phyloP scores from a whole-genome alignment of 345 rosid genomes.

The Orychophragmus violaceus region DNA sequence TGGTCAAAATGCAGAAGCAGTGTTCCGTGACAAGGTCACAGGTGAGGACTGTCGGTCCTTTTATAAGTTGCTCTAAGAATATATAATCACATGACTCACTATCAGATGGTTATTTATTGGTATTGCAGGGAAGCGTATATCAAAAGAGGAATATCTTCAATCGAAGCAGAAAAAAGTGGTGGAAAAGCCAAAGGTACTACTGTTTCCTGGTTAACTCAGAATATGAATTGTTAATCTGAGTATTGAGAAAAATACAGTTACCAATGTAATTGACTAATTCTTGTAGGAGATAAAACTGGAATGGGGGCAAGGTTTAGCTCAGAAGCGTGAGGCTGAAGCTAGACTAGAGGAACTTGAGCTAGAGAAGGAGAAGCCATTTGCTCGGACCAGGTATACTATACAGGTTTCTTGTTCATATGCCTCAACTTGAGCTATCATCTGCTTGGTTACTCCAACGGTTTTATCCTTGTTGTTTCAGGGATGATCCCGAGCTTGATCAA shows the following conservation, averaged over 20 bases:
- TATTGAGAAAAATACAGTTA: neutral
- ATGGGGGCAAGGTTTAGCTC: constrained; percentile 97
- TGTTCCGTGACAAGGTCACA: constrained; percentile 71
- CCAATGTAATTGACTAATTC: neutral
- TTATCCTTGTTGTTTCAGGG: constrained; percentile 37
- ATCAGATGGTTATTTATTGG: constrained; percentile 11
- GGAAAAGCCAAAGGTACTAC: constrained; percentile 86
- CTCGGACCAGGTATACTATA: constrained; percentile 65
- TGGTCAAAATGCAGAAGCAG: constrained; percentile 68
- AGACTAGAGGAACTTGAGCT: constrained; percentile 60
- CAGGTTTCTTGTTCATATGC: neutral
- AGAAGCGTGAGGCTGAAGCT: constrained; percentile 80
- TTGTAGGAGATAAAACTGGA: constrained; percentile 68
- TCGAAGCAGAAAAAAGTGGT: constrained; percentile 46
- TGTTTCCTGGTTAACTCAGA: too few species aligned
- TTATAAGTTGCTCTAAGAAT: neutral
- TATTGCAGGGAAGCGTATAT: constrained; percentile 54
- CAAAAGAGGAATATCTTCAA: constrained; percentile 60
- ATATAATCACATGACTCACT: neutral
- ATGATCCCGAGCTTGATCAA: constrained; percentile 79
- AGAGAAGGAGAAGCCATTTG: constrained; percentile 91
- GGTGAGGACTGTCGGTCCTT: constrained; percentile 33
- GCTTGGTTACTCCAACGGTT: constrained; percentile 1
- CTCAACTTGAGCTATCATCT: neutral
- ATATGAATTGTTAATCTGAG: neutral